Evolutionary conservation across 805 yeast species (phyloP), one percentile per base, ranked within the genome.

Genomic region (Candida odintsovae): DNA sequence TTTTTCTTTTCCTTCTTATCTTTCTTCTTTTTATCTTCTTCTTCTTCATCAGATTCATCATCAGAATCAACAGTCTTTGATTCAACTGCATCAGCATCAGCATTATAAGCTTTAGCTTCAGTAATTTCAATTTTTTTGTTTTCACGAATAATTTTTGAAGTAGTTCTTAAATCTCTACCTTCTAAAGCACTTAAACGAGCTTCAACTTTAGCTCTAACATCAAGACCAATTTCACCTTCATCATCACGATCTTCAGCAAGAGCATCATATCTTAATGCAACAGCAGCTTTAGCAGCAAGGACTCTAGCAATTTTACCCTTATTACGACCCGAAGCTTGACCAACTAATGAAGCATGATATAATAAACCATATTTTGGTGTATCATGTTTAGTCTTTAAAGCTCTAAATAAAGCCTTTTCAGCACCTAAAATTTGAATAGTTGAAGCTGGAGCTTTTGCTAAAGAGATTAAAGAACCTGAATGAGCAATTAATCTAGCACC

Each of bases 281-380:
- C 95, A 46, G 99, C 95, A 57, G 97, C 96, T 76, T 94, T 94
- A 50, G 98, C 98, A 59, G 99, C 99, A 54, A 94, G 80, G 57
- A 94, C 96, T 76, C 99, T 85, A 49, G 99, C 98, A 67, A 94
- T 89, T 77, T 90, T 94, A 75, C 99, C 99, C 78, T 94, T 94
- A 76, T 94, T 94, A 72, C 86, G 86, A 71, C 97, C 97, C 43
- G 95, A 78, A 49, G 99, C 99, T 77, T 92, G 97, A 55, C 99
- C 99, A 57, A 94, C 95, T 54, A 94, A 77, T 26, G 97, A 88
- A 48, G 98, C 96, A 67, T 94, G 98, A 76, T 94, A 94, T 58
- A 94, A 77, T 62, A 94, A 76, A 75, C 99, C 99, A 66, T 94
- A 94, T 71, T 94, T 94, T 65, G 99, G 99, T 52, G 99, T 94